Base-by-base conservation (phyloP, 495 filamentous ascomycete species). In the Hypoxylon trugodes region DNA sequence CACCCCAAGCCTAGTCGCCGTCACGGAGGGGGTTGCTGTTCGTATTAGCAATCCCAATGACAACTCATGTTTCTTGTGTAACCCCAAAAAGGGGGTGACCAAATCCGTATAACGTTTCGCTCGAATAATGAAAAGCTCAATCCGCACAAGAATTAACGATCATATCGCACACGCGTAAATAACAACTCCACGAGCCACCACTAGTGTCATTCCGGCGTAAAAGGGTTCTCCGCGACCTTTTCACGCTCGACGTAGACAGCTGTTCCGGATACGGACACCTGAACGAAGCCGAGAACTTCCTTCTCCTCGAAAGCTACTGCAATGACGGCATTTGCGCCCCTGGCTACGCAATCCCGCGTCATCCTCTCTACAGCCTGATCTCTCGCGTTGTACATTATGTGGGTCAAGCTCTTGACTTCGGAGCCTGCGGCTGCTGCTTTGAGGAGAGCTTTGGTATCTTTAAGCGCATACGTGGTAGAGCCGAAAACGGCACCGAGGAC, bases 241-340 rank as follows among this genome's bases (percentile, higher is more conserved):
- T 65, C 61, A 6, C 49, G 40, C 66, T 69, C 66, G 8, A 59
- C 66, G 24, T 54, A 69, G 6, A 69, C 61, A 15, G 66, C 66
- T 4, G 66, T 69, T 12, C 66, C 66, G 12, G 40, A 53, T 1
- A 62, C 66, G 22, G 66, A 58, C 8, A 66, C 61, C 56, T 69
- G 66, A 2, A 61, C 35, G 22, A 69, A 65, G 4, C 66, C 66
- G n/a, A 66, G 6, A 15, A 62, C 26, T 33, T 66, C 66, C 38
- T 32, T 57, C 52, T 69, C 66, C 7, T 54, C 43, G 32, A 66
- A 69, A 2, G 21, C 22, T 0, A 69, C 15, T 2, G 43, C 66
- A 1, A 69, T 21, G 13, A 69, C 46, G 10, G 66, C 66, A 18
- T 69, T 69, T 1, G 61, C 66, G 30, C 66, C 66, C 9, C 66